Percentiles rank a stretch among this genome's conserved stretches.
Conservation (phyloP, 2,329 filamentous ascomycete genomes). For the Triangularia setosa region DNA sequence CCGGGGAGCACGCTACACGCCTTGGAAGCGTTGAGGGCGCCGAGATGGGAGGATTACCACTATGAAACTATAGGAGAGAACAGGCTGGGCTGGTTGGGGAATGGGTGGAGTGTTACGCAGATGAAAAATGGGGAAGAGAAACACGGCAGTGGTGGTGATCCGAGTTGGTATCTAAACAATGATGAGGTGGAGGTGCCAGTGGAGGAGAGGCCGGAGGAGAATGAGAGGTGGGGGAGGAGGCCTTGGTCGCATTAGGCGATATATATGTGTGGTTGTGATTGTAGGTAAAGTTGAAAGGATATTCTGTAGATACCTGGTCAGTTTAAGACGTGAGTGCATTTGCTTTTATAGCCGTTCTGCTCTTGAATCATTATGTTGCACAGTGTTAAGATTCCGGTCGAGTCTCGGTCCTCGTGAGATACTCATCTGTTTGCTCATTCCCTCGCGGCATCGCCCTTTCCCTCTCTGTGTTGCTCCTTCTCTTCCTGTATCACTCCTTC, state of each 20-base stretch:
- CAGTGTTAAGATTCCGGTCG: too few species aligned
- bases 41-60: slow-evolving; percentile 45
- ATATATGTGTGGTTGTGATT: too few species aligned
- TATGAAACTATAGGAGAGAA: slow-evolving; percentile 37
- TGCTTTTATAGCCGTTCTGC: too few species aligned
- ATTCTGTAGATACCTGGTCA: too few species aligned
- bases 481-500: not conserved
- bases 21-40: slow-evolving; percentile 39
- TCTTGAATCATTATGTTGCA: too few species aligned
- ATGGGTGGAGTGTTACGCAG: slow-evolving; percentile 40
- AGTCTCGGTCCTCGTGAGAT: too few species aligned
- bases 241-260: slow-evolving; percentile 37
- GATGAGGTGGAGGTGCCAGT: slow-evolving; percentile 36
- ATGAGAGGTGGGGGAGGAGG: slow-evolving; percentile 31
- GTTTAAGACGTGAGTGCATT: too few species aligned
- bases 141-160: slow-evolving; percentile 31
- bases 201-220: slow-evolving; percentile 36
- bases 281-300: too few species aligned
- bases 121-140: slow-evolving; percentile 7
- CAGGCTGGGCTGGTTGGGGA: slow-evolving; percentile 38
- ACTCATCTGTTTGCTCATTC: not conserved
- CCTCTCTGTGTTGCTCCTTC: not conserved
- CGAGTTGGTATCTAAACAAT: slow-evolving; percentile 39
- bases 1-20: slow-evolving; percentile 43
- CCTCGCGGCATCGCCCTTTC: not conserved